Evolutionary conservation across 352 stramenopile genomes (phyloP).

Genomic region (Achlya hypogyna): DNA sequence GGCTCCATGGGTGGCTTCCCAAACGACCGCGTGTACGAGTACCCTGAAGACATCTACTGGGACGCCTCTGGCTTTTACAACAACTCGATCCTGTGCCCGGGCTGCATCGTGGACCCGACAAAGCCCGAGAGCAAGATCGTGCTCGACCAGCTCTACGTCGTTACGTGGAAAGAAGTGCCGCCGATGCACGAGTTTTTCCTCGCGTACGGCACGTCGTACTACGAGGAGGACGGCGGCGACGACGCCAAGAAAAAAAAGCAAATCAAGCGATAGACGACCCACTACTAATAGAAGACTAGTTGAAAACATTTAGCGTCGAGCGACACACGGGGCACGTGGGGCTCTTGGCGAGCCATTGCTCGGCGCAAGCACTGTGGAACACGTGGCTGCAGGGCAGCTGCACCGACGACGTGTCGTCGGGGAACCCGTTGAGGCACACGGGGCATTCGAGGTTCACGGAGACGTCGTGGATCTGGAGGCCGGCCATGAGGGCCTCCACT

Average conservation of each 20-base stretch:
- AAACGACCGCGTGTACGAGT: conserved; percentile 84
- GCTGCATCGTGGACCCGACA: conserved; percentile 72
- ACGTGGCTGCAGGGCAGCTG: conserved; percentile 47
- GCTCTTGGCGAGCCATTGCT: conserved; percentile 59
- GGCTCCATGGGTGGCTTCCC: conserved; percentile 75
- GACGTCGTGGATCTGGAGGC: not conserved
- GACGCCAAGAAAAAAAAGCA: not conserved
- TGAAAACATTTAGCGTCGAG: not conserved
- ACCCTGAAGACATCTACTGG: conserved; percentile 77
- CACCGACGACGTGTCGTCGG: not conserved
- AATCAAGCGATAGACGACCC: conserved; percentile 1
- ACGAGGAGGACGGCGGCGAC: conserved; percentile 72
- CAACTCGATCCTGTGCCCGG: conserved; percentile 83
- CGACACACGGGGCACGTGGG: conserved; percentile 64
- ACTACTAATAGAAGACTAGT: not conserved
- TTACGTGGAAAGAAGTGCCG: conserved; percentile 81
- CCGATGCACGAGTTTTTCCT: conserved; percentile 83
- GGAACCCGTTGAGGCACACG: not conserved
- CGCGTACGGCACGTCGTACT: conserved; percentile 83
- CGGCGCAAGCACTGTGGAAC: conserved; percentile 56
- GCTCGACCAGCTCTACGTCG: conserved; percentile 80
- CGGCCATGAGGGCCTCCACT: not conserved
- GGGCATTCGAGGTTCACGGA: not conserved
- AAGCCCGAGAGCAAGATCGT: conserved; percentile 69
- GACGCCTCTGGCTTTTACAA: conserved; percentile 83